Evolutionary conservation across 176 grass and related monocot genomes (phyloP).

Genomic region (Aegilops speltoides): DNA sequence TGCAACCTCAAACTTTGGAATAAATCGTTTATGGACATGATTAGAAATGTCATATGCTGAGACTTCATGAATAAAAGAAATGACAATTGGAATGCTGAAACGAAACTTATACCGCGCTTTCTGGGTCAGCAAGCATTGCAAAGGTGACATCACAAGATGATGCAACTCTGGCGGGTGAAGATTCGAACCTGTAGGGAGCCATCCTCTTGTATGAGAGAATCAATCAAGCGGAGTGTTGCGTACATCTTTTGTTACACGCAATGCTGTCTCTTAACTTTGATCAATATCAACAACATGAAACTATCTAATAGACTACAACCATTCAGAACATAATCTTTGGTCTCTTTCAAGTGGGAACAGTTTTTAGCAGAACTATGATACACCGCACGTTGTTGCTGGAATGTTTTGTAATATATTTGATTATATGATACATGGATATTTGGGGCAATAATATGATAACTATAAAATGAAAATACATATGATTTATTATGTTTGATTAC

Average conservation of each 20-base stretch:
- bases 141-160: conserved; percentile 83
- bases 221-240: neutral
- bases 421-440: no score
- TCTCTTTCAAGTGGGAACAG: neutral
- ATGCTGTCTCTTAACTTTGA: neutral
- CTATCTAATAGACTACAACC: neutral
- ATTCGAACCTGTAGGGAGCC: conserved; percentile 54
- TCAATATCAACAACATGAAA: neutral
- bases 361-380: neutral
- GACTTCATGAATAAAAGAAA: conserved; percentile 22
- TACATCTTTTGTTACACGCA: neutral
- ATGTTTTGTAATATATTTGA: no score
- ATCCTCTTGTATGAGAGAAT: neutral
- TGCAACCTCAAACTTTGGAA: conserved; percentile 62
- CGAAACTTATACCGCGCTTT: conserved; percentile 52
- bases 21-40: conserved; percentile 32
- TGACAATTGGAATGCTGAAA: neutral
- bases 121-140: conserved; percentile 84
- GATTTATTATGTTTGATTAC: no score
- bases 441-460: no score
- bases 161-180: conserved; percentile 66
- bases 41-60: conserved; percentile 14
- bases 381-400: no score
- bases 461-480: no score
- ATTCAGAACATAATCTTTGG: neutral